phyloP scores from a whole-genome alignment of 1,139 yeast genomes.

The Debaryomyces psychrophilus region DNA sequence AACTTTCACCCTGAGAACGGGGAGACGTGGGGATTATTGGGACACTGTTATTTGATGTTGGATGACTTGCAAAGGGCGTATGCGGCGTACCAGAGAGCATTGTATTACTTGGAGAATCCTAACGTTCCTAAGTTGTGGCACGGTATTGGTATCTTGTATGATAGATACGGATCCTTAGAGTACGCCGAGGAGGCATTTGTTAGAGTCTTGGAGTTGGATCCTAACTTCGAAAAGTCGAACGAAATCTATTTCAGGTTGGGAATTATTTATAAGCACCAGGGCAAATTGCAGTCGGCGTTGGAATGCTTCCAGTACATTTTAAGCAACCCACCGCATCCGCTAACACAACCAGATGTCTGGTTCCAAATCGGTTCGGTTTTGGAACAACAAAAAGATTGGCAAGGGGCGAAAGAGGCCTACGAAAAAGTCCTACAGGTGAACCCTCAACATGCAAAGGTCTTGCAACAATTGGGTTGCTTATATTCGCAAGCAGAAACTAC shows the following conservation, averaged over 20 bases:
- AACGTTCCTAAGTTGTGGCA: constrained; percentile 98
- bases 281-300: constrained; percentile 80
- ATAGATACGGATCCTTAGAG: constrained; percentile 91
- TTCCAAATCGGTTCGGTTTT: constrained; percentile 95
- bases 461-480: constrained; percentile 94
- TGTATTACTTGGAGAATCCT: constrained; percentile 87
- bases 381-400: constrained; percentile 91
- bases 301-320: constrained; percentile 94
- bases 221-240: constrained; percentile 92
- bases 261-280: constrained; percentile 95
- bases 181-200: constrained; percentile 99
- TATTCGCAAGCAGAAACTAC: constrained; percentile 75
- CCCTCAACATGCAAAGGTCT: constrained; percentile 92
- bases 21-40: constrained; percentile 95
- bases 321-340: constrained; percentile 89
- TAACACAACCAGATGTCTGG: constrained; percentile 97
- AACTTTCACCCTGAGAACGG: constrained; percentile 85
- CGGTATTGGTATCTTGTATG: constrained; percentile 95
- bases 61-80: constrained; percentile 95
- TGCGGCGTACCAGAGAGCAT: constrained; percentile 94
- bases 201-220: constrained; percentile 91
- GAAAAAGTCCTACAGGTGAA: constrained; percentile 88
- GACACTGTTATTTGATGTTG: constrained; percentile 95
- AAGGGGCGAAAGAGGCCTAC: constrained; percentile 91
- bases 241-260: constrained; percentile 96